Conservation (phyloP, 345 rosid genomes). For the Salix brachista region DNA sequence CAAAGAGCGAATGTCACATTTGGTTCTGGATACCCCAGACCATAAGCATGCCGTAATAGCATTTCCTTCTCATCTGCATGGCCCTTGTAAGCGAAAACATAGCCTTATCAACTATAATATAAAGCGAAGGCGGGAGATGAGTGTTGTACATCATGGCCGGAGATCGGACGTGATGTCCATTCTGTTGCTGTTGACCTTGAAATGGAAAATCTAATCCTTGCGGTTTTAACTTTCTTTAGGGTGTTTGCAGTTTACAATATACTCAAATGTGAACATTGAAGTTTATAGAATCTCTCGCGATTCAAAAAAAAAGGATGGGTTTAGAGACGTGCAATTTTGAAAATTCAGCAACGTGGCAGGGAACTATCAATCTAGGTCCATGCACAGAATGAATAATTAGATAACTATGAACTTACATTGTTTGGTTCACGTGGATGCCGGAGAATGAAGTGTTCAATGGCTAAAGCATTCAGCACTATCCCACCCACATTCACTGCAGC, state of each 20-base stretch:
- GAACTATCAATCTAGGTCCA: not conserved
- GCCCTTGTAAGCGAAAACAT: constrained; percentile 36
- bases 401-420: constrained; percentile 41
- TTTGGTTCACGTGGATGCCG: constrained; percentile 67
- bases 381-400: not conserved
- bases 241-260: not conserved
- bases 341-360: not conserved
- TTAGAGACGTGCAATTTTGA: not conserved
- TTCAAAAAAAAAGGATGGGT: not conserved
- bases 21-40: constrained; percentile 87
- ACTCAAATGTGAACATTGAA: not conserved
- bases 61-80: constrained; percentile 72
- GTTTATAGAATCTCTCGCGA: not conserved
- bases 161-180: not conserved
- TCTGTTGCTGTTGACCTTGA: not conserved
- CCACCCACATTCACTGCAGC: constrained; percentile 82
- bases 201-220: not conserved
- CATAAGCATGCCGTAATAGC: constrained; percentile 66
- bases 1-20: constrained; percentile 86
- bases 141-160: not conserved
- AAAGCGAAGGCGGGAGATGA: not conserved
- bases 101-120: constrained; percentile 5
- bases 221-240: not conserved
- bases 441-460: constrained; percentile 87
- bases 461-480: constrained; percentile 81